Evolutionary conservation across 139 green algal species (phyloP).

Genomic region (Zygnema cylindricum): DNA sequence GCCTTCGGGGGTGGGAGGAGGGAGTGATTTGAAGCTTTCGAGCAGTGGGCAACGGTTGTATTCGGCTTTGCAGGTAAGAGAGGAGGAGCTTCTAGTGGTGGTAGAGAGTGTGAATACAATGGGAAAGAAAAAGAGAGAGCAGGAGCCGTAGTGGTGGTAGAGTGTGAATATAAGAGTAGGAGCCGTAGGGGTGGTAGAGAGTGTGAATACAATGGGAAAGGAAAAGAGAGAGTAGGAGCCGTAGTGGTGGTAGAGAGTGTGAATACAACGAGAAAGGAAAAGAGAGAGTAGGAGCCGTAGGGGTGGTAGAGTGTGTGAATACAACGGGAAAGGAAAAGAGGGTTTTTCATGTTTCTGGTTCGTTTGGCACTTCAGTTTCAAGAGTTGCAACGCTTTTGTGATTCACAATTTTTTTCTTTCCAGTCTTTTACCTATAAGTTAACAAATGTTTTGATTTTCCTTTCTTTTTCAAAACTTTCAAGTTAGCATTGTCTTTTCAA

Average conservation of each 20-base stretch:
- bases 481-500: too few relatives aligned
- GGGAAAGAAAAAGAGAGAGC: not conserved
- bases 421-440: too few relatives aligned
- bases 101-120: not conserved
- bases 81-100: not conserved
- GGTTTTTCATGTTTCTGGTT: too few relatives aligned
- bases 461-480: too few relatives aligned
- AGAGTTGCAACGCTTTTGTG: too few relatives aligned
- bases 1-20: not conserved
- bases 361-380: too few relatives aligned
- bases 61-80: constrained; percentile 20
- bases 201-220: not conserved
- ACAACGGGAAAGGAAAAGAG: not conserved
- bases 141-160: not conserved
- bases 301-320: not conserved
- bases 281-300: not conserved
- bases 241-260: not conserved
- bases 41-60: constrained; percentile 45
- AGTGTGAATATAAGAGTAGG: not conserved
- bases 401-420: too few relatives aligned
- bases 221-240: not conserved
- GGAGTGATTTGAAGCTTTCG: constrained; percentile 31
- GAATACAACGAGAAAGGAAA: not conserved
- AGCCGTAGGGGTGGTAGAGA: not conserved
- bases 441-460: too few relatives aligned